Evolutionary conservation across 176 grass and related monocot genomes (phyloP).

Genomic region (Triticum timopheevii): DNA sequence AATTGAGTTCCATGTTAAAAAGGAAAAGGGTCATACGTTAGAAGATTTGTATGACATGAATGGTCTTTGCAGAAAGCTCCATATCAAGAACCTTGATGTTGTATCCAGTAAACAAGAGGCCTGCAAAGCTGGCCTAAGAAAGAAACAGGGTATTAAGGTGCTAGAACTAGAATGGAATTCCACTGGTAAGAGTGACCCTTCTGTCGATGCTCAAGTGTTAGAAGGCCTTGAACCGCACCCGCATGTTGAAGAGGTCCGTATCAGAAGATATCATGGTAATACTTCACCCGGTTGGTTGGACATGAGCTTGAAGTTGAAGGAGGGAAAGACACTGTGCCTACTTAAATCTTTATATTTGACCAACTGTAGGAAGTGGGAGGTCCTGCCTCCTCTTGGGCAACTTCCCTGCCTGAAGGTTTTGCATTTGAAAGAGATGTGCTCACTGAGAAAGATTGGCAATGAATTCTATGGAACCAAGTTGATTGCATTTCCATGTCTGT

Average conservation of each 20-base stretch:
- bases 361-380: constrained; percentile 58
- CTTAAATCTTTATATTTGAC: constrained; percentile 48
- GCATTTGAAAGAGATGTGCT: constrained; percentile 54
- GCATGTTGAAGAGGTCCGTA: constrained; percentile 42
- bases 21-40: constrained; percentile 42
- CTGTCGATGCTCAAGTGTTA: constrained; percentile 34
- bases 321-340: not conserved
- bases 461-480: constrained; percentile 39
- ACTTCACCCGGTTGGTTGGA: constrained; percentile 46
- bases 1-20: constrained; percentile 59
- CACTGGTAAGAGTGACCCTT: not conserved
- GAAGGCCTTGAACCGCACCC: constrained; percentile 48
- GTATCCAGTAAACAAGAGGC: constrained; percentile 34
- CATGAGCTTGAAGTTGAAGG: not conserved
- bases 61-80: constrained; percentile 33
- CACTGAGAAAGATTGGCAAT: constrained; percentile 17
- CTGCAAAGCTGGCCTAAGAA: constrained; percentile 37
- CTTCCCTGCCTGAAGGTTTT: constrained; percentile 49
- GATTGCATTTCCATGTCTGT: constrained; percentile 37
- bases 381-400: constrained; percentile 59
- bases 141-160: constrained; percentile 40
- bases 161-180: constrained; percentile 61
- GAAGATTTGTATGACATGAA: constrained; percentile 37
- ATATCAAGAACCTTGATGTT: constrained; percentile 59
- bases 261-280: constrained; percentile 52